A percentile compares a stretch with the other conserved stretches of the same genome.
Conservation (phyloP, 768 basidiomycete species). For the Megacollybia marginata region DNA sequence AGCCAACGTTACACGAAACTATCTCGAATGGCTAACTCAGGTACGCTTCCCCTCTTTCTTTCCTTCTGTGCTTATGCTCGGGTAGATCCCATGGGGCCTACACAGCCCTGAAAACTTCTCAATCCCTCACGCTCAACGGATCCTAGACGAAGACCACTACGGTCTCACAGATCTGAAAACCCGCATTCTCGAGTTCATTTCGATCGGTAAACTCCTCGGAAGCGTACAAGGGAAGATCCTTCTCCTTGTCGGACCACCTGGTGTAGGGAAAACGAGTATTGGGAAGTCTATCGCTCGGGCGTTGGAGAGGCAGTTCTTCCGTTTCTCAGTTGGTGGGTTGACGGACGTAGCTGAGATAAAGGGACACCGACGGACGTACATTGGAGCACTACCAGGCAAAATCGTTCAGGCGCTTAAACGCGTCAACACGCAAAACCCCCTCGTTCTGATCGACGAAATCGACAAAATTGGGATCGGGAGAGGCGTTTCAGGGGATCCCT, state of each 20-base stretch:
- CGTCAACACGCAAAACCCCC: slow-evolving; percentile 88
- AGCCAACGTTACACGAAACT: slow-evolving; percentile 91
- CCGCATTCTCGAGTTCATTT: slow-evolving; percentile 91
- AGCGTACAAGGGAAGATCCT: slow-evolving; percentile 97
- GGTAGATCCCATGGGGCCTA: slow-evolving; percentile 90
- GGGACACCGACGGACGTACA: slow-evolving; percentile 95
- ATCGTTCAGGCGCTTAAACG: slow-evolving; percentile 92
- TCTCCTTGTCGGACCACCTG: slow-evolving; percentile 92
- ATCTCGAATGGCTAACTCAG: slow-evolving; percentile 89
- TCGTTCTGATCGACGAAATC: slow-evolving; percentile 92
- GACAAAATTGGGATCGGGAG: slow-evolving; percentile 77
- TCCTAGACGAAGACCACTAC: slow-evolving; percentile 94
- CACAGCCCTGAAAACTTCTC: slow-evolving; percentile 92
- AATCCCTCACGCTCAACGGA: slow-evolving; percentile 70
- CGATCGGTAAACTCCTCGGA: slow-evolving; percentile 90
- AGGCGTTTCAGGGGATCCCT: slow-evolving; percentile 88
- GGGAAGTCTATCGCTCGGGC: slow-evolving; percentile 94
- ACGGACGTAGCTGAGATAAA: slow-evolving; percentile 99
- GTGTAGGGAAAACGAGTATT: slow-evolving; percentile 95
- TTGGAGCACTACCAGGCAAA: slow-evolving; percentile 92
- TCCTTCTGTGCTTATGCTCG: slow-evolving; percentile 3
- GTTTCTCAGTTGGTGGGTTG: slow-evolving; percentile 93
- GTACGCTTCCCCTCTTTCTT: slow-evolving; percentile 23
- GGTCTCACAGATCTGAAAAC: slow-evolving; percentile 89
- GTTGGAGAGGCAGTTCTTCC: slow-evolving; percentile 86